These are phyloP conservation scores for Arxiozyma slooffiae DNA, from an alignment of 1,139 yeast species.

Conservation along the genomic window DNA sequence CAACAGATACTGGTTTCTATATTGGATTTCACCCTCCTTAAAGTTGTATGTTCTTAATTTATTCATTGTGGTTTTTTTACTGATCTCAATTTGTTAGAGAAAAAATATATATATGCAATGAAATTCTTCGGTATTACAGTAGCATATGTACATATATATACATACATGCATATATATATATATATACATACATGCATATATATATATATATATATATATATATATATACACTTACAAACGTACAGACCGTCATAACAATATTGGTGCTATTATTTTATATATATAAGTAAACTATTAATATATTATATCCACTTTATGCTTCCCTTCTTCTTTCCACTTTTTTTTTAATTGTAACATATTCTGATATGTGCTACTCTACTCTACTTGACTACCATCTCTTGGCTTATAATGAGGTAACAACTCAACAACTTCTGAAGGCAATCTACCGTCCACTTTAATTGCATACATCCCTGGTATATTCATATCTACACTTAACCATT, in stretches of 20 bases:
- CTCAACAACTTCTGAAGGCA: slow-evolving; percentile 76
- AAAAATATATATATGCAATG: not conserved
- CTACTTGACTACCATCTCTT: slow-evolving; percentile 90
- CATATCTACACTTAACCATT: slow-evolving; percentile 89
- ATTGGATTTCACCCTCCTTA: no score
- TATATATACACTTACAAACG: not conserved
- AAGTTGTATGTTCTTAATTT: no score
- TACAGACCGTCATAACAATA: not conserved
- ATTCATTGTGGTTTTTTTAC: no score
- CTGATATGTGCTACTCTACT: slow-evolving; percentile 33
- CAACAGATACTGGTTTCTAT: no score
- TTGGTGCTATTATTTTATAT: not conserved
- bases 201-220: no score
- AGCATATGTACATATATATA: not conserved
- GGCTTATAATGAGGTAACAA: slow-evolving; percentile 81
- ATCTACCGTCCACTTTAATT: slow-evolving; percentile 81
- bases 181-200: no score
- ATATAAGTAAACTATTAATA: no score
- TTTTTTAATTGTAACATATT: no score
- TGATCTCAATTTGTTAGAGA: not conserved
- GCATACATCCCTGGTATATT: slow-evolving; percentile 89
- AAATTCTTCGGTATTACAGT: not conserved
- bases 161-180: no score
- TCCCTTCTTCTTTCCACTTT: not conserved
- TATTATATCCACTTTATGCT: not conserved